Evolutionary conservation across 805 yeast genomes (phyloP).

Genomic region (Lipomyces kockii): DNA sequence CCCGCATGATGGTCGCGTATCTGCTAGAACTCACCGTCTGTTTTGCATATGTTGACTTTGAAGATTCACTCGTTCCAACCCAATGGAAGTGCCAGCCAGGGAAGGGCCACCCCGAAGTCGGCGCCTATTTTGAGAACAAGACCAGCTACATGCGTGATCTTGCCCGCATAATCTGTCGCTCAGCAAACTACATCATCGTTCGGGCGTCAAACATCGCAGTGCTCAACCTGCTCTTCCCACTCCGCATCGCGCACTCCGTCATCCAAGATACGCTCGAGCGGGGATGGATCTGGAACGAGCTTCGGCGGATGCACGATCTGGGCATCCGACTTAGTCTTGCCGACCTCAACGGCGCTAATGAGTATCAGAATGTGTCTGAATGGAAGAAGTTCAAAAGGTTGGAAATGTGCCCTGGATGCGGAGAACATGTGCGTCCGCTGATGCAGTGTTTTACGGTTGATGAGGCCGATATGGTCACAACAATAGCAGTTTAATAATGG

Average conservation of each 20-base stretch:
- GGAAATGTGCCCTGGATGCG: constrained; percentile 19
- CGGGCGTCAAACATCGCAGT: not conserved
- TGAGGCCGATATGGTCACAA: not conserved
- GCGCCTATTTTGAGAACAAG: not conserved
- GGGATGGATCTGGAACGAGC: constrained; percentile 21
- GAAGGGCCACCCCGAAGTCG: not conserved
- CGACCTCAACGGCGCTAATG: not conserved
- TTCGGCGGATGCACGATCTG: constrained; percentile 1
- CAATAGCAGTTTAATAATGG: not conserved
- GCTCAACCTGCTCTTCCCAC: constrained; percentile 12
- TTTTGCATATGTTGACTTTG: not conserved
- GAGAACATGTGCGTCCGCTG: constrained; percentile 13
- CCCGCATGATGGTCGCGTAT: constrained; percentile 13
- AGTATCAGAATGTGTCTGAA: not conserved
- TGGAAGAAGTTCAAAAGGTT: constrained; percentile 9
- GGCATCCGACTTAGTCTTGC: constrained; percentile 11
- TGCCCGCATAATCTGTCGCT: constrained; percentile 15
- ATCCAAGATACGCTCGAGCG: constrained; percentile 10
- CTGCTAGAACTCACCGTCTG: constrained; percentile 3
- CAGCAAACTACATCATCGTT: not conserved
- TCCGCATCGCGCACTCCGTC: constrained; percentile 9
- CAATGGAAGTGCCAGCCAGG: too few relatives aligned
- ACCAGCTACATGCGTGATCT: not conserved
- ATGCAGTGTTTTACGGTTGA: too few relatives aligned
- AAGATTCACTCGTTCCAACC: not conserved